Percentiles rank a stretch among this genome's conserved stretches.
These are phyloP conservation scores for Myxozyma geophila DNA, from an alignment of 805 yeast genomes.

Conservation along the genomic window DNA sequence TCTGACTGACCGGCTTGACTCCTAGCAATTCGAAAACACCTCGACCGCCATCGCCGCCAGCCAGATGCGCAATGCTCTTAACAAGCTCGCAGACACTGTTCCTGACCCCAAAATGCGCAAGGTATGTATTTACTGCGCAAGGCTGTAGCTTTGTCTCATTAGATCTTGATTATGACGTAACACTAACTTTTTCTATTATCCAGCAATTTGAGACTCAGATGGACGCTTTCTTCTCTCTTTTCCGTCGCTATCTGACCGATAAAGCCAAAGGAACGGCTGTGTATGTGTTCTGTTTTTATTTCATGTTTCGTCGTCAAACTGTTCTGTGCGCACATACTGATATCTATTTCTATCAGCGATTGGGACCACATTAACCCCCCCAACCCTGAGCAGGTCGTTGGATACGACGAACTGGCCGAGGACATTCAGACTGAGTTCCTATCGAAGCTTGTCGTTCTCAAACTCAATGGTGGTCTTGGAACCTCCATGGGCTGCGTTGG, in stretches of 20 bases:
- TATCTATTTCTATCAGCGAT: constrained; percentile 46
- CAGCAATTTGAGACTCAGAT: constrained; percentile 80
- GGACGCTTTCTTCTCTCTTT: constrained; percentile 92
- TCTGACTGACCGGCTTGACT: neutral
- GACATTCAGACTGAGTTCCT: constrained; percentile 52
- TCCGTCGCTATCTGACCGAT: constrained; percentile 88
- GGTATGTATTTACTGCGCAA: constrained; percentile 15
- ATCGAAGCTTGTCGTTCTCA: constrained; percentile 88
- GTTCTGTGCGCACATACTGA: neutral
- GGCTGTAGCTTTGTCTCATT: neutral
- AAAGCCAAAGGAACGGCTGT: constrained; percentile 83
- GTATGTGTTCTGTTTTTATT: constrained; percentile 22
- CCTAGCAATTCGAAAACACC: constrained; percentile 73
- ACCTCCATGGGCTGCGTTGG: constrained; percentile 99
- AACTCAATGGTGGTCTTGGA: constrained; percentile 97
- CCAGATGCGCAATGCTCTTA: constrained; percentile 95
- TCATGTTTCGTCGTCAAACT: neutral
- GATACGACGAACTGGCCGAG: constrained; percentile 59
- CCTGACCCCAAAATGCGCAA: constrained; percentile 48
- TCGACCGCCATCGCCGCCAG: constrained; percentile 95
- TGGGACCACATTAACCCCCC: constrained; percentile 98
- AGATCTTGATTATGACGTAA: neutral
- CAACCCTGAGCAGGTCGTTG: constrained; percentile 82
- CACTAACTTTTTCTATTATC: constrained; percentile 41
- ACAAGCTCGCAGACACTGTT: constrained; percentile 84